A percentile compares a stretch with the other conserved stretches of the same genome.
Evolutionary conservation across 2,329 filamentous ascomycete species (phyloP).

Genomic region (Aspergillus amoenus): DNA sequence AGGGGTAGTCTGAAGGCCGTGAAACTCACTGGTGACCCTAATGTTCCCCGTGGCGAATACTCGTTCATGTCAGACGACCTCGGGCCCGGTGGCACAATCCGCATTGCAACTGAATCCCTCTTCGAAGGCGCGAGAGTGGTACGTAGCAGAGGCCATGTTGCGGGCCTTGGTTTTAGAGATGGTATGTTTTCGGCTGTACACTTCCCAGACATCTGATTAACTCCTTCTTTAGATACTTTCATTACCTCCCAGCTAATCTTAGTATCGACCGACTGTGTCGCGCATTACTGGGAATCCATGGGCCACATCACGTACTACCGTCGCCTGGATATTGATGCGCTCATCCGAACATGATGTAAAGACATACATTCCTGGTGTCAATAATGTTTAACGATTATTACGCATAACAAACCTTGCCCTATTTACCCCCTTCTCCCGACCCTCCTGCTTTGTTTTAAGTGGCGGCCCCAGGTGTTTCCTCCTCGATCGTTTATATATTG

Average conservation of each 20-base stretch:
- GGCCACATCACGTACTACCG: slow-evolving; percentile 47
- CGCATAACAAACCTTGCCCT: slow-evolving; percentile 12
- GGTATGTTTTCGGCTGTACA: slow-evolving; percentile 51
- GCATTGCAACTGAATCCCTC: slow-evolving; percentile 62
- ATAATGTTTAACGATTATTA: not conserved
- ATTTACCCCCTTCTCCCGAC: not conserved
- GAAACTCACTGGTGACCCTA: slow-evolving; percentile 88
- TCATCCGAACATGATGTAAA: slow-evolving; percentile 30
- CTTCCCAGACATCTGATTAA: not conserved
- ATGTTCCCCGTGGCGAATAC: slow-evolving; percentile 82
- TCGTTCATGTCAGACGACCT: slow-evolving; percentile 81
- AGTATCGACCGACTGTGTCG: slow-evolving; percentile 72
- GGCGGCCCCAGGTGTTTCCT: not conserved
- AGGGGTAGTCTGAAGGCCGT: slow-evolving; percentile 74
- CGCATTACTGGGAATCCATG: slow-evolving; percentile 74
- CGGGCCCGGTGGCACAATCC: slow-evolving; percentile 62
- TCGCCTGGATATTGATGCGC: slow-evolving; percentile 42
- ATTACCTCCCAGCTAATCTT: slow-evolving; percentile 76
- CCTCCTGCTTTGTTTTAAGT: not conserved
- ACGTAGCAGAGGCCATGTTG: slow-evolving; percentile 73
- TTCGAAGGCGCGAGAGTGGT: slow-evolving; percentile 77
- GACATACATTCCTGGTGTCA: not conserved
- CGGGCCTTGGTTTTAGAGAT: slow-evolving; percentile 66
- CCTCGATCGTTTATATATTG: not conserved
- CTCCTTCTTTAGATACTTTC: slow-evolving; percentile 47